A percentile compares a stretch with the other conserved stretches of the same genome.
phyloP scores from a whole-genome alignment of 2,329 filamentous ascomycete species.

The Chrysoporthe puriensis region DNA sequence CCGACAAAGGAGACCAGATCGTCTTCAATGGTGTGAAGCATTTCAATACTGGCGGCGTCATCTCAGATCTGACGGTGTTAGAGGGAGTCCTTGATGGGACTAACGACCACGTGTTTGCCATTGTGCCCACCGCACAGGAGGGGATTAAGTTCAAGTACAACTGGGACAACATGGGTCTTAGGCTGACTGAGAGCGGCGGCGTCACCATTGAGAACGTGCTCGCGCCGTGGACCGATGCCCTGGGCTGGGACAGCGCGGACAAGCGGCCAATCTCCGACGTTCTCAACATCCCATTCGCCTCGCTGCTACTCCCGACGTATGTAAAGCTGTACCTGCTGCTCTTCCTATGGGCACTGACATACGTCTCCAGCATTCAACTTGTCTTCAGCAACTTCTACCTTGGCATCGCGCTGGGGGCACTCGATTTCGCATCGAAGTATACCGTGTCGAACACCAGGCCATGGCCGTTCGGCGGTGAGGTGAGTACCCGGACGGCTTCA shows the following conservation, averaged over 20 bases:
- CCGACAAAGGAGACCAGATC: constrained; percentile 55
- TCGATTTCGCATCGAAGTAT: constrained; percentile 59
- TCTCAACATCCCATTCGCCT: constrained; percentile 57
- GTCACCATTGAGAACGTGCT: constrained; percentile 62
- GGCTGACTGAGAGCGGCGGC: constrained; percentile 65
- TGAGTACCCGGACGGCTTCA: constrained; percentile 34
- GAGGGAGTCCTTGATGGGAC: constrained; percentile 65
- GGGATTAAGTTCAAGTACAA: constrained; percentile 64
- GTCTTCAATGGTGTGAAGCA: constrained; percentile 66
- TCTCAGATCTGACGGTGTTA: constrained; percentile 68
- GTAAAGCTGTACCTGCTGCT: constrained; percentile 24
- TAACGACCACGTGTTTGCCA: constrained; percentile 63
- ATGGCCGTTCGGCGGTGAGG: constrained; percentile 67
- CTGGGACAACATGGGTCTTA: constrained; percentile 68
- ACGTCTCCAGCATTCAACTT: constrained; percentile 56
- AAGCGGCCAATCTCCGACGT: constrained; percentile 55
- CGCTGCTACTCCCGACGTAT: constrained; percentile 62
- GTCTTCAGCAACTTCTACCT: constrained; percentile 71
- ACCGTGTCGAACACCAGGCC: constrained; percentile 60
- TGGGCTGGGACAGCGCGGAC: constrained; percentile 59
- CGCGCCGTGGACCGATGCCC: constrained; percentile 62
- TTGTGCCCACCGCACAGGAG: constrained; percentile 60
- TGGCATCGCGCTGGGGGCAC: constrained; percentile 63
- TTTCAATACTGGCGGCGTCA: constrained; percentile 70
- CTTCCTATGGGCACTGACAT: background rate